These are phyloP conservation scores for Phytophthora lateralis DNA, from an alignment of 352 stramenopile species.

Conservation along the genomic window DNA sequence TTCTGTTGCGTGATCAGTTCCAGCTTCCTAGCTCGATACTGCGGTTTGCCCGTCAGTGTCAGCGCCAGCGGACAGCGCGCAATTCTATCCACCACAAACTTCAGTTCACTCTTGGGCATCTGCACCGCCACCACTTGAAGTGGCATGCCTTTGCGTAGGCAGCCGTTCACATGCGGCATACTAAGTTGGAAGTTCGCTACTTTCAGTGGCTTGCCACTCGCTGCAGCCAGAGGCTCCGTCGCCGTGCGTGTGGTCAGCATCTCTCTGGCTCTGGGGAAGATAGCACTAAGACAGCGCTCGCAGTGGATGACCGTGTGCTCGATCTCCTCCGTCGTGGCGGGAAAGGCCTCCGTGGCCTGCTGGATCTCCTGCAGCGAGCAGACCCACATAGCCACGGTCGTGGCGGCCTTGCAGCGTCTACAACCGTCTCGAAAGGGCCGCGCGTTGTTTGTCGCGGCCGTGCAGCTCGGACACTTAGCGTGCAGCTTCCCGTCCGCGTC, in stretches of 20 bases:
- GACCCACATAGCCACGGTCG: slow-evolving; percentile 75
- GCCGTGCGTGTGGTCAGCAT: slow-evolving; percentile 64
- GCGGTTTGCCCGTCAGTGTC: slow-evolving; percentile 56
- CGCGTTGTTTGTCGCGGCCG: slow-evolving; percentile 83
- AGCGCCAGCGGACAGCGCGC: slow-evolving; percentile 66
- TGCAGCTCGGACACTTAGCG: slow-evolving; percentile 85
- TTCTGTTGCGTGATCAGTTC: slow-evolving; percentile 72
- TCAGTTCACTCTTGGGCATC: slow-evolving; percentile 86
- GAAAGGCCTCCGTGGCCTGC: slow-evolving; percentile 72
- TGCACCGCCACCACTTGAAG: slow-evolving; percentile 68
- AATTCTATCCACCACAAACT: slow-evolving; percentile 86
- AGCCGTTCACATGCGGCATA: slow-evolving; percentile 90
- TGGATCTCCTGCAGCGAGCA: slow-evolving; percentile 69
- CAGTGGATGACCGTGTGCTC: slow-evolving; percentile 78
- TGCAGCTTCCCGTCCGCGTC: slow-evolving; percentile 39
- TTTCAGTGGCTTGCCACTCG: slow-evolving; percentile 67
- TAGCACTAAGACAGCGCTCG: slow-evolving; percentile 69
- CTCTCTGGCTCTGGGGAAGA: slow-evolving; percentile 79
- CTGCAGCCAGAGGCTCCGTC: slow-evolving; percentile 53
- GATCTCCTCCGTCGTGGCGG: slow-evolving; percentile 63
- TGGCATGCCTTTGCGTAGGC: slow-evolving; percentile 82
- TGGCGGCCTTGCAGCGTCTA: slow-evolving; percentile 78
- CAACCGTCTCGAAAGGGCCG: slow-evolving; percentile 86
- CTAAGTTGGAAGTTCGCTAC: slow-evolving; percentile 87
- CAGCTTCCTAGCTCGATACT: slow-evolving; percentile 65